Conservation (phyloP, 805 yeast genomes). For the Starmera dryadoides region DNA sequence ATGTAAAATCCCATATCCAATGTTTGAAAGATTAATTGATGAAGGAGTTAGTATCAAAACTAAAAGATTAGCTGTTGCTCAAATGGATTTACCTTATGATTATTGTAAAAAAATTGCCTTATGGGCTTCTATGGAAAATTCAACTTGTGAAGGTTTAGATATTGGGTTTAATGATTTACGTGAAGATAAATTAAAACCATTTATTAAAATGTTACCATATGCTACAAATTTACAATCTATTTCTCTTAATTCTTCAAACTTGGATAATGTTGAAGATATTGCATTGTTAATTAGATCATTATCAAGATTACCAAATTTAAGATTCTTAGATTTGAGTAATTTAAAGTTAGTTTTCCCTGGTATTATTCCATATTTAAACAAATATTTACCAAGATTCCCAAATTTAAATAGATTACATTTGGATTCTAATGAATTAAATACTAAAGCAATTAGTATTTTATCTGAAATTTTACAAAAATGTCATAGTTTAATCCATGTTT, state of each 20-base stretch:
- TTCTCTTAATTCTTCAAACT: slow-evolving; percentile 59
- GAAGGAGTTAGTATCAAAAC: slow-evolving; percentile 50
- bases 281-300: slow-evolving; percentile 41
- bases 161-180: slow-evolving; percentile 72
- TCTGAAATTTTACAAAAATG: slow-evolving; percentile 69
- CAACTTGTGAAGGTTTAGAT: slow-evolving; percentile 61
- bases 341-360: slow-evolving; percentile 62
- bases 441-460: slow-evolving; percentile 48
- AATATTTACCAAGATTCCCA: slow-evolving; percentile 63
- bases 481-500: slow-evolving; percentile 56
- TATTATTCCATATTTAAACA: slow-evolving; percentile 47
- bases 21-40: slow-evolving; percentile 48
- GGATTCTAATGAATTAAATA: slow-evolving; percentile 56
- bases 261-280: slow-evolving; percentile 44
- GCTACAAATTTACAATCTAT: slow-evolving; percentile 33
- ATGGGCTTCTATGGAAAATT: slow-evolving; percentile 44
- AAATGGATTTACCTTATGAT: slow-evolving; percentile 53
- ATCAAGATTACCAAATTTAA: slow-evolving; percentile 49
- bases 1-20: slow-evolving; percentile 51
- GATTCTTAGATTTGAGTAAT: slow-evolving; percentile 70
- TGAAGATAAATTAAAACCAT: slow-evolving; percentile 21
- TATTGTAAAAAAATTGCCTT: slow-evolving; percentile 49
- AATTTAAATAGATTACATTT: slow-evolving; percentile 60
- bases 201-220: slow-evolving; percentile 13
- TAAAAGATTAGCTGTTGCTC: slow-evolving; percentile 67